These are phyloP conservation scores for Starmera pachycereana DNA, from an alignment of 805 yeast genomes.

Conservation along the genomic window DNA sequence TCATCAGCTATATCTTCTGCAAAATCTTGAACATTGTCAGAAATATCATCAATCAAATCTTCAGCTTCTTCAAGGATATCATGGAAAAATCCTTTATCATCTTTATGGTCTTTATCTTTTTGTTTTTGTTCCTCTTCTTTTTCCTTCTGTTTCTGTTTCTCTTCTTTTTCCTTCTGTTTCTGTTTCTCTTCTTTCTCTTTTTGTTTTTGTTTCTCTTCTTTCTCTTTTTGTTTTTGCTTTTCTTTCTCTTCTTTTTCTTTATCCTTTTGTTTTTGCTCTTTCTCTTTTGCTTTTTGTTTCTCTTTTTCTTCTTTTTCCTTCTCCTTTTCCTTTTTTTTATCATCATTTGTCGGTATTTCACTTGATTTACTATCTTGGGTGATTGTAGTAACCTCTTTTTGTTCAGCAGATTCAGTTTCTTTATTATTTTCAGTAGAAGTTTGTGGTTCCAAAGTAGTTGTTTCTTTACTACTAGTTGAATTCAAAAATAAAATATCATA, in stretches of 20 bases:
- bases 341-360: too few relatives aligned
- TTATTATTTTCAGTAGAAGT: not conserved
- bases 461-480: not conserved
- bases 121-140: slow-evolving; percentile 10
- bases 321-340: slow-evolving; percentile 4
- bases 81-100: slow-evolving; percentile 4
- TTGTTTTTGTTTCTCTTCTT: slow-evolving; percentile 12
- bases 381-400: not conserved
- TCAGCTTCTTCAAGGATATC: slow-evolving; percentile 13
- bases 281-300: slow-evolving; percentile 16
- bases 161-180: slow-evolving; percentile 4
- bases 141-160: slow-evolving; percentile 10
- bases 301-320: slow-evolving; percentile 2
- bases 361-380: too few relatives aligned
- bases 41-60: slow-evolving; percentile 17
- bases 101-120: slow-evolving; percentile 7
- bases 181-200: slow-evolving; percentile 15
- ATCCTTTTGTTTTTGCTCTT: slow-evolving; percentile 17
- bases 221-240: slow-evolving; percentile 8
- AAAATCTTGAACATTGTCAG: slow-evolving; percentile 18
- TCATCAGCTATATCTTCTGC: slow-evolving; percentile 12
- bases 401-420: not conserved
- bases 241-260: slow-evolving; percentile 4
- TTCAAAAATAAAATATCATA: slow-evolving; percentile 33
- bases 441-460: not conserved